These are phyloP conservation scores for Psidium guajava DNA, from an alignment of 345 rosid genomes.

Conservation along the genomic window DNA sequence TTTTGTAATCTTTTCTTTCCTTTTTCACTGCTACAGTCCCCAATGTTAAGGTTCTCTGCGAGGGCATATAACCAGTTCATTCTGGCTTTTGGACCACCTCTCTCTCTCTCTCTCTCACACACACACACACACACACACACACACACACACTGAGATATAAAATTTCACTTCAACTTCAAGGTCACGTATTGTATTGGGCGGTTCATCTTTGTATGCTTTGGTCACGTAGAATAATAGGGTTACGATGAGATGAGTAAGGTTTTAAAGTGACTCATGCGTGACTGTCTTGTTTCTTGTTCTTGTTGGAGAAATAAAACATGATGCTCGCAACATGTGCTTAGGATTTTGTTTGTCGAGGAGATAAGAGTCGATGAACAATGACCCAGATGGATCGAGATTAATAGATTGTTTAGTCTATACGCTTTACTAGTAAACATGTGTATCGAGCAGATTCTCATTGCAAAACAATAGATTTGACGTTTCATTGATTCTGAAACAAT, in stretches of 20 bases:
- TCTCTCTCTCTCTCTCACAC: no score
- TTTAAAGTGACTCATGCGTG: neutral
- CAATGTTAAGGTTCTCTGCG: constrained; percentile 7
- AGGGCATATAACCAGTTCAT: constrained; percentile 1
- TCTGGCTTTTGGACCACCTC: neutral
- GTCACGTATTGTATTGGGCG: neutral
- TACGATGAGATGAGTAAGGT: neutral
- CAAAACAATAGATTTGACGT: no score
- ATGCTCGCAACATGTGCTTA: neutral
- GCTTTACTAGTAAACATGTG: neutral
- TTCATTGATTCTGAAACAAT: no score
- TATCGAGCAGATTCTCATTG: neutral
- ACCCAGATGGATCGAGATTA: neutral
- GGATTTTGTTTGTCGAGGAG: neutral
- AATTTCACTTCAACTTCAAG: neutral
- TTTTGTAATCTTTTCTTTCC: neutral
- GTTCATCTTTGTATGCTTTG: neutral
- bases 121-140: no score
- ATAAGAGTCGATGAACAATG: neutral
- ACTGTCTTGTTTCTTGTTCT: neutral
- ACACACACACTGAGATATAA: neutral
- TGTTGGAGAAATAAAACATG: neutral
- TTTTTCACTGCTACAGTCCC: constrained; percentile 13
- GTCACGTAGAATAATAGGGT: neutral
- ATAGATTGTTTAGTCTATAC: neutral